Evolutionary conservation across 2,329 filamentous ascomycete species (phyloP).

Genomic region (Fusarium euwallaceae): DNA sequence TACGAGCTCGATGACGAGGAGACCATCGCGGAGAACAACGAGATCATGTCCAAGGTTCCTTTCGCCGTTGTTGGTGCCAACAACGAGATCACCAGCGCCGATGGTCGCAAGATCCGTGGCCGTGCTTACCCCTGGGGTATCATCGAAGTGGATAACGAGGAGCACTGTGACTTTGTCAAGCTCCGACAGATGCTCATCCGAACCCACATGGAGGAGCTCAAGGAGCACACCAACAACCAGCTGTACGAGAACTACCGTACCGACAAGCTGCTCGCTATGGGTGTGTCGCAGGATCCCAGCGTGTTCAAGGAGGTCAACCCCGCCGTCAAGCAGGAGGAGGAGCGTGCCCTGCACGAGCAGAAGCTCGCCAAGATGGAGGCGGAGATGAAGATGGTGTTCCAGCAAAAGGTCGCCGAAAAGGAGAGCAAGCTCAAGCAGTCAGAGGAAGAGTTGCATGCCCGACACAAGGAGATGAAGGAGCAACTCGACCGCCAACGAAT

Average conservation of each 20-base stretch:
- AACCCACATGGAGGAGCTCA: slow-evolving; percentile 99
- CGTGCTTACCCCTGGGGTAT: slow-evolving; percentile 98
- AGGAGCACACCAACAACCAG: slow-evolving; percentile 99
- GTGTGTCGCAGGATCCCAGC: slow-evolving; percentile 96
- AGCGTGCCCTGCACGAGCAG: slow-evolving; percentile 97
- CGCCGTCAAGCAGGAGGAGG: slow-evolving; percentile 99
- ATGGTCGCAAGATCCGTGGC: slow-evolving; percentile 95
- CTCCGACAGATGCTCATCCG: slow-evolving; percentile 99
- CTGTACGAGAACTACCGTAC: slow-evolving; percentile 99
- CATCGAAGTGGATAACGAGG: slow-evolving; percentile 99
- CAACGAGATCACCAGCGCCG: slow-evolving; percentile 89
- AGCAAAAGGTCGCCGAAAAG: slow-evolving; percentile 99
- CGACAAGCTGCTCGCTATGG: slow-evolving; percentile 98
- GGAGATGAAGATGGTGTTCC: slow-evolving; percentile 99
- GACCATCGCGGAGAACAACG: slow-evolving; percentile 99
- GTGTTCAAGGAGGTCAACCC: slow-evolving; percentile 99
- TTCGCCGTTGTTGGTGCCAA: slow-evolving; percentile 98
- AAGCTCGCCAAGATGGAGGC: slow-evolving; percentile 99
- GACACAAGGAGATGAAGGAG: slow-evolving; percentile 99
- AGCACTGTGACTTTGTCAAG: slow-evolving; percentile 99
- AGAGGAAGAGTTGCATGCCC: slow-evolving; percentile 97
- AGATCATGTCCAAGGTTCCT: slow-evolving; percentile 99
- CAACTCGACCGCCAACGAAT: slow-evolving; percentile 94
- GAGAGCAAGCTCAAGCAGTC: slow-evolving; percentile 99
- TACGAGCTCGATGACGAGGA: slow-evolving; percentile 99